Conservation (phyloP, 2,329 filamentous ascomycete species). For the Claviceps paspali region DNA sequence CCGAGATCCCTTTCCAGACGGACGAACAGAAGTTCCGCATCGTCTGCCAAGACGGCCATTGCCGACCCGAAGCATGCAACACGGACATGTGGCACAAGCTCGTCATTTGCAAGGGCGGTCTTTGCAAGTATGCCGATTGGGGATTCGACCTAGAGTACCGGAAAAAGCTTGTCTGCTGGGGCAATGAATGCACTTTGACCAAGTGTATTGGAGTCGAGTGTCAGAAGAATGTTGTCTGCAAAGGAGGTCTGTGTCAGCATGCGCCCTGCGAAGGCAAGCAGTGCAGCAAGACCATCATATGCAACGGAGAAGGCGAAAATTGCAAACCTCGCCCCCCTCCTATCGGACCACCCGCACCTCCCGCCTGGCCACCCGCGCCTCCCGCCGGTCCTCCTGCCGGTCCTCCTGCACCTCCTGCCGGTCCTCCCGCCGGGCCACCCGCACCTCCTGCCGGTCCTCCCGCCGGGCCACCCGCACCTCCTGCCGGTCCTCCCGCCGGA, state of each 20-base stretch:
- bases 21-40: constrained; percentile 15
- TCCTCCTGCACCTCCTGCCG: not conserved
- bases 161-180: constrained; percentile 20
- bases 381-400: constrained; percentile 6
- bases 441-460: constrained; percentile 4
- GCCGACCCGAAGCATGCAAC: constrained; percentile 13
- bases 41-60: constrained; percentile 16
- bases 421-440: constrained; percentile 2
- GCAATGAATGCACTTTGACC: constrained; percentile 15
- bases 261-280: constrained; percentile 15
- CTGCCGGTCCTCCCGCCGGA: not conserved
- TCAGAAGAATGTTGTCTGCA: constrained; percentile 19
- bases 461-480: not conserved
- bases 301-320: constrained; percentile 11
- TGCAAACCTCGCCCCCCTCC: constrained; percentile 8
- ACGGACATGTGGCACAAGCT: constrained; percentile 15
- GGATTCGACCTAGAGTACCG: constrained; percentile 4
- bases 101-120: constrained; percentile 13
- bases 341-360: constrained; percentile 2
- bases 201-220: constrained; percentile 15
- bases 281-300: constrained; percentile 16
- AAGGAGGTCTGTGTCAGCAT: constrained; percentile 15
- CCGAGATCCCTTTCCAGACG: constrained; percentile 14
- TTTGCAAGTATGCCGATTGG: constrained; percentile 15
- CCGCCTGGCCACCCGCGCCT: not conserved